phyloP scores from a whole-genome alignment of 352 stramenopile species.

The Phytophthora podocarpi region DNA sequence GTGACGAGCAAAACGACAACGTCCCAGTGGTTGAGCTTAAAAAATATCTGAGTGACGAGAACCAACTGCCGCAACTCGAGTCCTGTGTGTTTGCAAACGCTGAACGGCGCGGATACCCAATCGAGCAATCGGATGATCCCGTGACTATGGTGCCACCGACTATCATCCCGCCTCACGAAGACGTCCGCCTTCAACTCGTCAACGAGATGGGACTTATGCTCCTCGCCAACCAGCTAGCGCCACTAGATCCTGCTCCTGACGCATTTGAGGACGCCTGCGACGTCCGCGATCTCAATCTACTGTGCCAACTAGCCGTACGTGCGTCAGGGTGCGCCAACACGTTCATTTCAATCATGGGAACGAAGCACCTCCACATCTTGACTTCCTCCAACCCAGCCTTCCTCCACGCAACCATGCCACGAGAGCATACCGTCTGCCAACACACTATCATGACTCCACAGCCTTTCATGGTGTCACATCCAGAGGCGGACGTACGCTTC shows the following conservation, averaged over 20 bases:
- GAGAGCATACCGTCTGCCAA: slow-evolving; percentile 28
- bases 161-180: slow-evolving; percentile 35
- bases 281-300: slow-evolving; percentile 26
- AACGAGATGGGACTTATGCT: slow-evolving; percentile 36
- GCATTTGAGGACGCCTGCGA: slow-evolving; percentile 24
- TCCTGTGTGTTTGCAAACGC: slow-evolving; percentile 42
- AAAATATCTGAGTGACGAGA: slow-evolving; percentile 19
- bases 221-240: slow-evolving; percentile 35
- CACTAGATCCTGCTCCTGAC: slow-evolving; percentile 5
- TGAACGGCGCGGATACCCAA: slow-evolving; percentile 39
- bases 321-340: slow-evolving; percentile 27
- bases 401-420: slow-evolving; percentile 16
- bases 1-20: neutral
- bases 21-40: slow-evolving; percentile 7
- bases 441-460: slow-evolving; percentile 32
- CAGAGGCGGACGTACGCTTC: slow-evolving; percentile 37
- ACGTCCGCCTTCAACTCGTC: slow-evolving; percentile 19
- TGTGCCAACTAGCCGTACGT: slow-evolving; percentile 38
- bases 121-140: slow-evolving; percentile 32
- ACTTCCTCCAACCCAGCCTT: slow-evolving; percentile 27
- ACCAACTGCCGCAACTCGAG: slow-evolving; percentile 16
- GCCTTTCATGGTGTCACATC: slow-evolving; percentile 32
- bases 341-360: slow-evolving; percentile 39
- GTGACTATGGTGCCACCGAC: slow-evolving; percentile 21
- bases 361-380: slow-evolving; percentile 38